These are phyloP conservation scores for Trichosporon sp. DNA, from an alignment of 1,284 basidiomycete species.

Conservation along the genomic window DNA sequence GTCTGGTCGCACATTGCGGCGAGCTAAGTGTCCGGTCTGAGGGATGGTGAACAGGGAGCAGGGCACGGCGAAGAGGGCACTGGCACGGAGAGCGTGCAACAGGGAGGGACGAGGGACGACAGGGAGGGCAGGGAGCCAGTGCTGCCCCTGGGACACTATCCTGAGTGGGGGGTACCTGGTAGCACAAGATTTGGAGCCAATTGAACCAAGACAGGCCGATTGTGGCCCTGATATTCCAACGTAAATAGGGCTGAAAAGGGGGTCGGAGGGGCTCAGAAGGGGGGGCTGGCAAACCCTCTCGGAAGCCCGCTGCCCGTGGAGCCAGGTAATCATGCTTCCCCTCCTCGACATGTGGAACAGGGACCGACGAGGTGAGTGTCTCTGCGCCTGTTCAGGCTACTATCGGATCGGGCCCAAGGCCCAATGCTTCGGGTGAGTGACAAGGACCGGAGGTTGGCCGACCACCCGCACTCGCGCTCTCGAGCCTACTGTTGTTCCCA, in stretches of 20 bases:
- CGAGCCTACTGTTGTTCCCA: background rate
- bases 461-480: background rate
- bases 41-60: background rate
- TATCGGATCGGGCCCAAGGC: background rate
- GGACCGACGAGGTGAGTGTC: background rate
- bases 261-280: background rate
- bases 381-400: background rate
- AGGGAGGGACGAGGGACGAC: background rate
- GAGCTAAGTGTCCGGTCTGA: background rate
- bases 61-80: too few relatives aligned
- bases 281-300: background rate
- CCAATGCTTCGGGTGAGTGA: background rate
- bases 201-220: background rate
- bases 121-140: background rate
- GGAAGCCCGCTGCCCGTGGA: background rate
- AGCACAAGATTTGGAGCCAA: slow-evolving; percentile 5
- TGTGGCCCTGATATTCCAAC: slow-evolving; percentile 2
- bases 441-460: background rate
- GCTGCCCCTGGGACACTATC: background rate
- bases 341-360: background rate
- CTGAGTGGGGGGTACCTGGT: slow-evolving; percentile 3
- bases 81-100: background rate
- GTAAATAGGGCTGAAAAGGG: background rate
- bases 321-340: background rate
- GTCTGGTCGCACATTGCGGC: background rate